Evolutionary conservation across 164 flowering plant species (phyloP), one percentile per base, ranked within the genome.

Genomic region (Liquidambar formosana): DNA sequence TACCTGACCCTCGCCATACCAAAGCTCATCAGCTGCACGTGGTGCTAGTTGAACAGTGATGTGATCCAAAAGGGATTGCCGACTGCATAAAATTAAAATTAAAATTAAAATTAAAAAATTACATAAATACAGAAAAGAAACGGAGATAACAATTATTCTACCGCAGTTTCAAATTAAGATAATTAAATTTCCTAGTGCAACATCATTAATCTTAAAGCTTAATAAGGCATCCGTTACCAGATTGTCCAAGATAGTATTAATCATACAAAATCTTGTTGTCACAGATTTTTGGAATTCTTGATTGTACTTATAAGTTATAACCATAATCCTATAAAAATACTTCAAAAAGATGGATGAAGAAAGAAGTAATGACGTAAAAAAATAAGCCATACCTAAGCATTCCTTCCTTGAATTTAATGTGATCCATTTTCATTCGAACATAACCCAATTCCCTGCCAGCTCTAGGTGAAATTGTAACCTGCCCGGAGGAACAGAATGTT

Each of bases 11-110:
- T 86, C 83, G 61, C 97, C 97, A 73, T 83, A 78, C 92, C 93
- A 92, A 63, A 94, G 75, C 78, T 90, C 98, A 82, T 94, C 98
- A 61, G 98, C 98, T 43, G 98, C 98, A 25, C 98, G 93, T 23
- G 98, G 93, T 64, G 97, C 97, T 68, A 94, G 63, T 66, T 89
- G 96, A 74, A 94, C 94, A 53, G 97, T 94, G 57, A 94, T 94
- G 75, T 90, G 87, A 81, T 94, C 96, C 73, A 92, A 77, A 66
- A 92, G 80, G 28, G 94, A 87, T 66, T 92, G 97, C 38, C 94
- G 96, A 74, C 97, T 94, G 86, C 80, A 83, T 28, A 38, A 59
- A 66, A 76, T 0, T 10, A 18, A 44, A 44, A 67, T 51, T 23
- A 41, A n/a, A n/a, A n/a, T n/a, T n/a, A n/a, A n/a, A n/a, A n/a